Percentiles rank a stretch among this genome's conserved stretches.
These are phyloP conservation scores for Tolypocladium cylindrosporum DNA, from an alignment of 2,329 filamentous ascomycete species.

Conservation along the genomic window DNA sequence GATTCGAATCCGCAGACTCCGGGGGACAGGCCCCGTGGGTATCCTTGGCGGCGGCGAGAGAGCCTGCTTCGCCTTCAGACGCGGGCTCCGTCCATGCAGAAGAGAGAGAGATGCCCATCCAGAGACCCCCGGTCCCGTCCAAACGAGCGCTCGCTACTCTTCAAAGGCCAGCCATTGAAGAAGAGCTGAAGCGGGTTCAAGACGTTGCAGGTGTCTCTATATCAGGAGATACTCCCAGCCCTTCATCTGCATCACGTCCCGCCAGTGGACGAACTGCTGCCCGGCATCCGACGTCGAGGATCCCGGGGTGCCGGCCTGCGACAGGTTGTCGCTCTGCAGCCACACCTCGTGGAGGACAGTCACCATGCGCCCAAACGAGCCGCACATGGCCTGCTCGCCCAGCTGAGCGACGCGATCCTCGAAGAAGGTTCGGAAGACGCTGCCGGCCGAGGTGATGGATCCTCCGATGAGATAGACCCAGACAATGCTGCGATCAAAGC, in stretches of 20 bases:
- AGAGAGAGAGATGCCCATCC: neutral
- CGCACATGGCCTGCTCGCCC: constrained; percentile 67
- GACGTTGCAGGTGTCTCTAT: constrained; percentile 28
- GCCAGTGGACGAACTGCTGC: constrained; percentile 76
- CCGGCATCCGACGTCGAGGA: constrained; percentile 25
- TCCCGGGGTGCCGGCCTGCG: constrained; percentile 23
- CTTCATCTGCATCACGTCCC: constrained; percentile 86
- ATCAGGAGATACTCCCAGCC: constrained; percentile 90
- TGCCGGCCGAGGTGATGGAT: constrained; percentile 61
- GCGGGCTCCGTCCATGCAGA: neutral
- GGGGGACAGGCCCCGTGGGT: neutral
- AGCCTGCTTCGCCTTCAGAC: neutral
- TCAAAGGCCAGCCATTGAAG: constrained; percentile 28
- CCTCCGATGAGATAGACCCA: constrained; percentile 92
- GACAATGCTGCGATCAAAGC: constrained; percentile 82
- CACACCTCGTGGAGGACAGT: constrained; percentile 76
- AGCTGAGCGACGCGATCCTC: constrained; percentile 64
- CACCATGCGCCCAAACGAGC: constrained; percentile 77
- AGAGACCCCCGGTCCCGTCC: constrained; percentile 7
- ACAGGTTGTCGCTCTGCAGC: constrained; percentile 58
- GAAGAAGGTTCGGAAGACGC: constrained; percentile 69
- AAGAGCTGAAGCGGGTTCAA: constrained; percentile 6
- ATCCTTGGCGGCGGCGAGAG: neutral
- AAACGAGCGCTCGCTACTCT: constrained; percentile 11
- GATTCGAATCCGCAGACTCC: neutral